Evolutionary conservation across 306 rosid genomes (phyloP).

Genomic region (Cicer yamashitae): DNA sequence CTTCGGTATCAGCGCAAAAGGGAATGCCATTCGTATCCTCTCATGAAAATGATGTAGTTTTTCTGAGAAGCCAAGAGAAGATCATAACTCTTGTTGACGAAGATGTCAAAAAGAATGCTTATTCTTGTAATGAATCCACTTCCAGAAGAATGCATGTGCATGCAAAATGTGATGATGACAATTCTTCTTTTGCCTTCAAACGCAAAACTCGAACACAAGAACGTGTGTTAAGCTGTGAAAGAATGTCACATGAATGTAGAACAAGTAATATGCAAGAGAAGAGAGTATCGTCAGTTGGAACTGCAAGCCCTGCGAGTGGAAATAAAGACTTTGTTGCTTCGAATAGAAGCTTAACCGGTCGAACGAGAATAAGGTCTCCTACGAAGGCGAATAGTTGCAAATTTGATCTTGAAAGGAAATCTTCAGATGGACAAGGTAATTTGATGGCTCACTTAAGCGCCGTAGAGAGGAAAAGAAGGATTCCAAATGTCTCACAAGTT

Average conservation of each 20-base stretch:
- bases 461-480: slow-evolving; percentile 59
- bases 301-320: slow-evolving; percentile 50
- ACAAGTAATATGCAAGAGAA: slow-evolving; percentile 48
- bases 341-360: slow-evolving; percentile 62
- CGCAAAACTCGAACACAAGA: slow-evolving; percentile 49
- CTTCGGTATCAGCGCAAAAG: slow-evolving; percentile 44
- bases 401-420: slow-evolving; percentile 54
- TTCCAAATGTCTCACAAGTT: slow-evolving; percentile 39
- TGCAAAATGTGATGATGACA: slow-evolving; percentile 43
- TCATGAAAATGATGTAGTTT: slow-evolving; percentile 51
- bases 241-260: slow-evolving; percentile 47
- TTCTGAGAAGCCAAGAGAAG: slow-evolving; percentile 46
- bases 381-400: slow-evolving; percentile 50
- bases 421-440: slow-evolving; percentile 46
- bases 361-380: slow-evolving; percentile 51
- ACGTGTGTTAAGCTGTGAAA: slow-evolving; percentile 46
- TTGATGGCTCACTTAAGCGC: slow-evolving; percentile 47
- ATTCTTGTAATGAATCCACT: slow-evolving; percentile 40
- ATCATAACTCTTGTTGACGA: slow-evolving; percentile 41
- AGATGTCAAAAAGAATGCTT: slow-evolving; percentile 37
- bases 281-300: slow-evolving; percentile 56
- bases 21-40: slow-evolving; percentile 36
- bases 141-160: slow-evolving; percentile 45
- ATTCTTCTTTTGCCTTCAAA: slow-evolving; percentile 44
- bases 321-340: slow-evolving; percentile 69